Evolutionary conservation across 2,329 filamentous ascomycete genomes (phyloP), one percentile per base, ranked within the genome.

Genomic region (Colletotrichum lupini): DNA sequence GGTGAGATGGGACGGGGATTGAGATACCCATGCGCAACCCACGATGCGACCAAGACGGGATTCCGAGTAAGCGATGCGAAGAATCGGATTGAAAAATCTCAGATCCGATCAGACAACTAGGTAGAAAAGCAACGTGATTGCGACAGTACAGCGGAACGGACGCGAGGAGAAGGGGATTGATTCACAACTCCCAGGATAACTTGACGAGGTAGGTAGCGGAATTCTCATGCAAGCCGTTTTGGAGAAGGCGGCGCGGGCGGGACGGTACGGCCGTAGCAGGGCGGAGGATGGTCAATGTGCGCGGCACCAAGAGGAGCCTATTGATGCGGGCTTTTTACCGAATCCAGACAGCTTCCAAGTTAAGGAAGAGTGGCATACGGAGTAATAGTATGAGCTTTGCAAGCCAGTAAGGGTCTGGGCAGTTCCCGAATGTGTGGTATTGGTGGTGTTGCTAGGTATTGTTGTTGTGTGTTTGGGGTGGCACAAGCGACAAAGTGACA

Each of bases 211-310:
- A 32, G 11, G 37, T 42, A 42, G 37, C 19, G 19, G 19, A n/a
- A 24, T 16, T 19, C 46, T 42, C 49, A 28, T 19, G 46, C 49
- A 49, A 49, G 52, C 69, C 65, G 69, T 37, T 62, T 37, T 26
- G 57, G 35, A 30, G 52, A n/a, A 9, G 32, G 22, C 32, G 42
- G 42, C 42, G 42, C 42, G 42, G 42, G 26, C 52, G 35, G 24
- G 26, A 68, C 59, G 58, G 19, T 72, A 69, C 70, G 70, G 70
- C 70, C 70, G 70, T 69, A 72, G 57, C 22, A n/a, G 26, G 42
- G n/a, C 42, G 59, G 58, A 37, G 30, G 57, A 30, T 59, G 42
- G 12, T 37, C n/a, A 49, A 19, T 57, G 37, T 26, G 30, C 28
- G 32, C 52, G 35, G 26, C 14, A 37, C 56, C 37, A 52, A 67